Evolutionary conservation across 2,329 filamentous ascomycete species (phyloP).

Genomic region (Botrytis deweyae): DNA sequence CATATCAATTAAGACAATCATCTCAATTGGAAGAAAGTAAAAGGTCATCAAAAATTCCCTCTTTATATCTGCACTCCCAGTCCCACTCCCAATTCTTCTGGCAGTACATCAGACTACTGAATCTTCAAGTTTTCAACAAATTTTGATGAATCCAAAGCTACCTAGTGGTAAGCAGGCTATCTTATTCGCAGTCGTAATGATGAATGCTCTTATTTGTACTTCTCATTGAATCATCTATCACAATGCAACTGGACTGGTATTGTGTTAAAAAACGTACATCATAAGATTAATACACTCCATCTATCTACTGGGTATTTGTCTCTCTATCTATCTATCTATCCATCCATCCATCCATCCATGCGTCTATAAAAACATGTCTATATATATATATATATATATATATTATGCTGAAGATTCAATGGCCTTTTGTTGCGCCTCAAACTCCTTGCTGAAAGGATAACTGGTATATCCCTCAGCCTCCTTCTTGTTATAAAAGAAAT

Average conservation of each 20-base stretch:
- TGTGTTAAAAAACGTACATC: background rate
- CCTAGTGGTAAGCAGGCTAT: background rate
- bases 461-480: constrained; percentile 41
- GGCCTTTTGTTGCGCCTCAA: constrained; percentile 26
- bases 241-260: no score
- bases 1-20: no score
- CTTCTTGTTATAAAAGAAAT: constrained; percentile 40
- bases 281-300: background rate
- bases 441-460: constrained; percentile 40
- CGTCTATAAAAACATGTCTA: background rate
- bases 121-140: background rate
- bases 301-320: background rate
- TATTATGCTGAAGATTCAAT: constrained; percentile 2
- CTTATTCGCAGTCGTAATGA: background rate
- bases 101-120: background rate
- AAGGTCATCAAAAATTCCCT: no score
- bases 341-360: background rate
- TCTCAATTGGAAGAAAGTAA: no score
- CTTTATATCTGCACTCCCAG: no score
- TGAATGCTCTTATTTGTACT: background rate
- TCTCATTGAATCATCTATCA: background rate
- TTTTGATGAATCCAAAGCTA: background rate
- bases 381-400: background rate
- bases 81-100: no score
- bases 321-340: background rate